These are phyloP conservation scores for Herpetospermum pedunculosum DNA, from an alignment of 306 rosid genomes.

Conservation along the genomic window DNA sequence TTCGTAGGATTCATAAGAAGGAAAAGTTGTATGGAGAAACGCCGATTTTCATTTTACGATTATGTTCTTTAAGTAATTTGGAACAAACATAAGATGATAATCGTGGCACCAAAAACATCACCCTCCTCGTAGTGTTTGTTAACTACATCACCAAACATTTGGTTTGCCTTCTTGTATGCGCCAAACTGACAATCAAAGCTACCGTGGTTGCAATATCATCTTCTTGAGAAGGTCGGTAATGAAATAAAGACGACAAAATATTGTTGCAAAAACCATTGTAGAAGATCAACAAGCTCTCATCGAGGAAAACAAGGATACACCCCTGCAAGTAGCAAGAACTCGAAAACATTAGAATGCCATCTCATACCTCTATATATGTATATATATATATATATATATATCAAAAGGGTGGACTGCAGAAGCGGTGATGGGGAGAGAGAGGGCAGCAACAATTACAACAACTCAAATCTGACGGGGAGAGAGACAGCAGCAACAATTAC, in stretches of 20 bases:
- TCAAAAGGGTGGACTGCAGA: too few relatives aligned
- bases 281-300: constrained; percentile 74
- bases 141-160: constrained; percentile 81
- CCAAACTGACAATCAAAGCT: constrained; percentile 77
- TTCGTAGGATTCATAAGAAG: constrained; percentile 77
- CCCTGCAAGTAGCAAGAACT: constrained; percentile 28
- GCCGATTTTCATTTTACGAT: constrained; percentile 67
- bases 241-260: constrained; percentile 81
- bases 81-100: constrained; percentile 87
- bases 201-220: constrained; percentile 84
- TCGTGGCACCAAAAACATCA: constrained; percentile 90
- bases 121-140: constrained; percentile 60
- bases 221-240: constrained; percentile 86
- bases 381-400: too few relatives aligned
- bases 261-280: constrained; percentile 87
- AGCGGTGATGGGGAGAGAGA: too few relatives aligned
- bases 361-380: too few relatives aligned
- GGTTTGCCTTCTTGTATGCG: constrained; percentile 77
- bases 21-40: constrained; percentile 88
- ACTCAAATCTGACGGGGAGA: too few relatives aligned
- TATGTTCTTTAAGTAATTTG: constrained; percentile 59
- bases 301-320: too few relatives aligned
- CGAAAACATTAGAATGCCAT: too few relatives aligned
- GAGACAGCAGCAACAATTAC: too few relatives aligned
- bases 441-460: too few relatives aligned